Percentiles rank a stretch among this genome's conserved stretches.
Evolutionary conservation across 2,329 filamentous ascomycete species (phyloP).

Genomic region (Penicillium sp.): DNA sequence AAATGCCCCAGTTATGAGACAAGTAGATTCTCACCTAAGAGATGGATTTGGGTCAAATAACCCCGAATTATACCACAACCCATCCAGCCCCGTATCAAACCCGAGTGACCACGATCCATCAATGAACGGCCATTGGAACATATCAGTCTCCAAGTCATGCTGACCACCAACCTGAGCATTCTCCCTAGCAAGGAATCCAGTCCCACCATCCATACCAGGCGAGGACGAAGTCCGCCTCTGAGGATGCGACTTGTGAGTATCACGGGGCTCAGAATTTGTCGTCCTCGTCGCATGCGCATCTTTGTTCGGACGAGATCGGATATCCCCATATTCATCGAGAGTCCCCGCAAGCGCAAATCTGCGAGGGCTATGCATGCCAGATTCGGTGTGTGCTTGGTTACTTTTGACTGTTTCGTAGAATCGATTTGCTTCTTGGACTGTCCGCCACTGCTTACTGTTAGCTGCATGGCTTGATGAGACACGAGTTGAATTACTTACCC

Average conservation of each 20-base stretch:
- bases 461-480: not conserved
- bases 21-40: conserved; percentile 5
- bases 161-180: conserved; percentile 6
- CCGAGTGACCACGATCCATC: conserved; percentile 38
- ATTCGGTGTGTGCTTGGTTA: conserved; percentile 21
- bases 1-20: not conserved
- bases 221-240: conserved; percentile 4
- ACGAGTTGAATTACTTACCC: conserved; percentile 24
- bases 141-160: conserved; percentile 36
- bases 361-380: conserved; percentile 27
- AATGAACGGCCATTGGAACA: conserved; percentile 41
- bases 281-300: conserved; percentile 17
- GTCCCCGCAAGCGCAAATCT: conserved; percentile 35
- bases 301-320: conserved; percentile 31
- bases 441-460: conserved; percentile 31
- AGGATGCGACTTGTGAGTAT: conserved; percentile 7
- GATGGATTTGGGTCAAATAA: conserved; percentile 15
- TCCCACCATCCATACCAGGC: conserved; percentile 8
- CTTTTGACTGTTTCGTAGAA: conserved; percentile 37
- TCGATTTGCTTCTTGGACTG: conserved; percentile 36
- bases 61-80: conserved; percentile 30
- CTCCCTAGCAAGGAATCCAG: conserved; percentile 7
- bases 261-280: conserved; percentile 13
- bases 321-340: conserved; percentile 41
- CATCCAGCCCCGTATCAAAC: conserved; percentile 34